These are phyloP conservation scores for Penicillium roqueforti DNA, from an alignment of 495 filamentous ascomycete species.

Conservation along the genomic window DNA sequence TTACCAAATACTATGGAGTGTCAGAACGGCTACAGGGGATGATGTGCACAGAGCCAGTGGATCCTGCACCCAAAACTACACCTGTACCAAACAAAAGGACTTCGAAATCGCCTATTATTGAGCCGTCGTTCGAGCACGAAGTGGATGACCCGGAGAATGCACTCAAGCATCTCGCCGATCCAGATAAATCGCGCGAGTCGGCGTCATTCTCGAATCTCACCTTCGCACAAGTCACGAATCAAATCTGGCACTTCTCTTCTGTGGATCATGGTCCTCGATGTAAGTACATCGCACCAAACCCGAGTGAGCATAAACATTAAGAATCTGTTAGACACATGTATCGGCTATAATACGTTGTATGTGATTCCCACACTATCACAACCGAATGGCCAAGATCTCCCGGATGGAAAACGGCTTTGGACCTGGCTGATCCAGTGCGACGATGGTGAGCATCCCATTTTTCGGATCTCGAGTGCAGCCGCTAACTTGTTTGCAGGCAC, in stretches of 20 bases:
- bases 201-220: conserved; percentile 32
- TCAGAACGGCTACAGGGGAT: conserved; percentile 62
- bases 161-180: conserved; percentile 24
- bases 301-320: background rate
- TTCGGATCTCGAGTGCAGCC: background rate
- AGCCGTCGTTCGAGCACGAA: conserved; percentile 11
- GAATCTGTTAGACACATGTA: conserved; percentile 57
- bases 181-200: conserved; percentile 20
- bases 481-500: conserved; percentile 47
- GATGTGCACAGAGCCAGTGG: conserved; percentile 56
- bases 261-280: conserved; percentile 57
- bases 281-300: conserved; percentile 17
- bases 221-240: conserved; percentile 49
- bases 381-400: conserved; percentile 45
- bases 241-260: conserved; percentile 63
- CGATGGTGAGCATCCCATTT: conserved; percentile 48
- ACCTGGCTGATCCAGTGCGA: conserved; percentile 79
- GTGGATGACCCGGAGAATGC: conserved; percentile 36
- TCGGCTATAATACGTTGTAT: conserved; percentile 79
- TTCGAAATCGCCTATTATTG: conserved; percentile 10
- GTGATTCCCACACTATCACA: conserved; percentile 40
- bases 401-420: conserved; percentile 63
- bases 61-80: conserved; percentile 17
- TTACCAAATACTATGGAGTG: conserved; percentile 57
- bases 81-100: conserved; percentile 13